phyloP scores from a whole-genome alignment of 2,329 filamentous ascomycete species.

The Neofusicoccum sp. region DNA sequence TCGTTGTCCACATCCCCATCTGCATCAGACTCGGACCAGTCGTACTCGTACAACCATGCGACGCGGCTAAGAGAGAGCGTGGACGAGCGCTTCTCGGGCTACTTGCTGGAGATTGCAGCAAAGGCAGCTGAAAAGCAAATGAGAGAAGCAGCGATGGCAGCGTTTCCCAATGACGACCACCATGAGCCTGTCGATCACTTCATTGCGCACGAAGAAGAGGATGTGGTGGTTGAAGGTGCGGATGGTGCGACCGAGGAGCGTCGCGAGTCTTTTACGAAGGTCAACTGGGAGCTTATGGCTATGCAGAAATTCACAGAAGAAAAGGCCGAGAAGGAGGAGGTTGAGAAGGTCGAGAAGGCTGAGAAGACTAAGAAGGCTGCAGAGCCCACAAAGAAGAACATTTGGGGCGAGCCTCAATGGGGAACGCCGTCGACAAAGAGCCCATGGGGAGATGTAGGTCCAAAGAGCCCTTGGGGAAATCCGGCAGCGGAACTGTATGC shows the following conservation, averaged over 20 bases:
- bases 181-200: slow-evolving; percentile 72
- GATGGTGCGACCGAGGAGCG: slow-evolving; percentile 32
- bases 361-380: slow-evolving; percentile 33
- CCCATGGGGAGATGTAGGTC: neutral
- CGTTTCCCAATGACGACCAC: slow-evolving; percentile 69
- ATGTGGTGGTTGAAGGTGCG: slow-evolving; percentile 47
- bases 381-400: slow-evolving; percentile 21
- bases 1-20: slow-evolving; percentile 49
- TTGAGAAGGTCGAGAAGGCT: slow-evolving; percentile 28
- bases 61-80: slow-evolving; percentile 63
- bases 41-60: slow-evolving; percentile 50
- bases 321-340: slow-evolving; percentile 26
- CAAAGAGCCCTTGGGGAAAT: slow-evolving; percentile 40
- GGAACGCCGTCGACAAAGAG: neutral
- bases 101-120: slow-evolving; percentile 75
- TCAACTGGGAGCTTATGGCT: slow-evolving; percentile 73
- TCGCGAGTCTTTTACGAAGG: slow-evolving; percentile 62
- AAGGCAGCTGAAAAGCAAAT: slow-evolving; percentile 78
- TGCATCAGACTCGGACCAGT: slow-evolving; percentile 45
- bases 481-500: slow-evolving; percentile 30
- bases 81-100: slow-evolving; percentile 72
- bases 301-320: slow-evolving; percentile 76
- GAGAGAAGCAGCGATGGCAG: slow-evolving; percentile 71
- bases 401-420: slow-evolving; percentile 41
- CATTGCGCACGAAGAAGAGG: slow-evolving; percentile 59